These are phyloP conservation scores for Elsinoe australis DNA, from an alignment of 2,329 filamentous ascomycete species.

Conservation along the genomic window DNA sequence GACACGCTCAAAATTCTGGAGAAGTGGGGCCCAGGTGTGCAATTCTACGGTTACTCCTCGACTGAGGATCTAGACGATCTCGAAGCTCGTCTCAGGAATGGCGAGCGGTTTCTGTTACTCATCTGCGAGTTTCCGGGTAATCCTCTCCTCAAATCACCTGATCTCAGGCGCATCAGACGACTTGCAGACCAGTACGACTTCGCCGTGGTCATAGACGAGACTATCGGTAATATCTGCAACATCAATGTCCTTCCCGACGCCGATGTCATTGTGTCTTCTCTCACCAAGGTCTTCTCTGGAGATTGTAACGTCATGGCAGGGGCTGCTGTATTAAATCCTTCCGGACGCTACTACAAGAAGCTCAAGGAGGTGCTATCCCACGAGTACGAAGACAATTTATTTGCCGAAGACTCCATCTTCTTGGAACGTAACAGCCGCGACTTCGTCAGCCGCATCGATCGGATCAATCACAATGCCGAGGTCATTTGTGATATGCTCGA, in stretches of 20 bases:
- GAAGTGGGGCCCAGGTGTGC: slow-evolving; percentile 84
- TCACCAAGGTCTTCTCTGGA: slow-evolving; percentile 95
- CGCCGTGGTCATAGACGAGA: slow-evolving; percentile 87
- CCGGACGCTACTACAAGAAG: slow-evolving; percentile 58
- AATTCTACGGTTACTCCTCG: slow-evolving; percentile 80
- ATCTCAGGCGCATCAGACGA: slow-evolving; percentile 69
- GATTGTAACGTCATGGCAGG: slow-evolving; percentile 99
- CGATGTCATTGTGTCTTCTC: slow-evolving; percentile 85
- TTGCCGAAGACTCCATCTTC: slow-evolving; percentile 89
- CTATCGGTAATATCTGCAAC: slow-evolving; percentile 93
- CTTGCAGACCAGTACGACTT: slow-evolving; percentile 82
- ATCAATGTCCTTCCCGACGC: slow-evolving; percentile 84
- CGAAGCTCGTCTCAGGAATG: slow-evolving; percentile 59
- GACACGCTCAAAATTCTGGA: slow-evolving; percentile 92
- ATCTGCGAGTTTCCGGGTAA: slow-evolving; percentile 97
- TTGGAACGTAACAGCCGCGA: slow-evolving; percentile 94
- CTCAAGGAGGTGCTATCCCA: slow-evolving; percentile 59
- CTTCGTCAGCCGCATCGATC: slow-evolving; percentile 72
- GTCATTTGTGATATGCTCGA: slow-evolving; percentile 66
- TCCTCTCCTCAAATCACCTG: slow-evolving; percentile 75
- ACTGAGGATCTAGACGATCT: slow-evolving; percentile 74
- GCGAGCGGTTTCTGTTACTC: slow-evolving; percentile 71
- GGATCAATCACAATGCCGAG: slow-evolving; percentile 81
- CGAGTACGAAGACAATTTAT: slow-evolving; percentile 82
- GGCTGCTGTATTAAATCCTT: slow-evolving; percentile 55